Percentiles rank a stretch among this genome's conserved stretches.
These are phyloP conservation scores for Tulasnella sp. DNA, from an alignment of 768 basidiomycete species.

Conservation along the genomic window DNA sequence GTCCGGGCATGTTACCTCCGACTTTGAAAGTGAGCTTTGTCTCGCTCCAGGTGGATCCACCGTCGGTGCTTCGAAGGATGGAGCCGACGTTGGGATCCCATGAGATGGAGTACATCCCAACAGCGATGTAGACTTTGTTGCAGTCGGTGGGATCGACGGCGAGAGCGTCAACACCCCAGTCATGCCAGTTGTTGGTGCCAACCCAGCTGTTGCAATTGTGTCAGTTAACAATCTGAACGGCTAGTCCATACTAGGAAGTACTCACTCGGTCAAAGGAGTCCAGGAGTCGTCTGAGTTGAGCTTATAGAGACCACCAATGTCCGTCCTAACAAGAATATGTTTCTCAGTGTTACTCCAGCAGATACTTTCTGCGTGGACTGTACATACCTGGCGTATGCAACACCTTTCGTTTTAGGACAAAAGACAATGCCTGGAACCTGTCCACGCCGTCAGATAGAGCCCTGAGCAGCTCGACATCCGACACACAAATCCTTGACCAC, in stretches of 20 bases:
- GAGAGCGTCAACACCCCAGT: constrained; percentile 52
- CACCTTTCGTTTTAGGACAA: not conserved
- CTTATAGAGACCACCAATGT: constrained; percentile 10
- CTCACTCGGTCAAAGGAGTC: constrained; percentile 13
- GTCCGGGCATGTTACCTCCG: constrained; percentile 59
- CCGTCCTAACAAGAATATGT: not conserved
- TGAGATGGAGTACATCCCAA: constrained; percentile 30
- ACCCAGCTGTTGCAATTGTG: not conserved
- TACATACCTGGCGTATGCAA: not conserved
- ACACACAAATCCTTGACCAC: constrained; percentile 2
- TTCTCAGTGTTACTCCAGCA: not conserved
- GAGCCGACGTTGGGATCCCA: constrained; percentile 50
- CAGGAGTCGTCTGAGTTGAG: constrained; percentile 12
- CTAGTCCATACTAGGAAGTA: not conserved
- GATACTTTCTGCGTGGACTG: not conserved
- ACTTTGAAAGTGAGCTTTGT: constrained; percentile 47
- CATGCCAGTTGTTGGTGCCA: constrained; percentile 18
- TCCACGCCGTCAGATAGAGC: no score
- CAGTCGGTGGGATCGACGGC: constrained; percentile 51
- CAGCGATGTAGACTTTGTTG: constrained; percentile 28
- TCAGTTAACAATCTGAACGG: not conserved
- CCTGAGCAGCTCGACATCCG: not conserved
- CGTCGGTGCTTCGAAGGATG: constrained; percentile 48
- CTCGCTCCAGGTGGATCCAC: constrained; percentile 45
- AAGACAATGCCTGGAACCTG: constrained; percentile 4